Evolutionary conservation across 306 rosid species (phyloP).

Genomic region (Vachellia pachyceras): DNA sequence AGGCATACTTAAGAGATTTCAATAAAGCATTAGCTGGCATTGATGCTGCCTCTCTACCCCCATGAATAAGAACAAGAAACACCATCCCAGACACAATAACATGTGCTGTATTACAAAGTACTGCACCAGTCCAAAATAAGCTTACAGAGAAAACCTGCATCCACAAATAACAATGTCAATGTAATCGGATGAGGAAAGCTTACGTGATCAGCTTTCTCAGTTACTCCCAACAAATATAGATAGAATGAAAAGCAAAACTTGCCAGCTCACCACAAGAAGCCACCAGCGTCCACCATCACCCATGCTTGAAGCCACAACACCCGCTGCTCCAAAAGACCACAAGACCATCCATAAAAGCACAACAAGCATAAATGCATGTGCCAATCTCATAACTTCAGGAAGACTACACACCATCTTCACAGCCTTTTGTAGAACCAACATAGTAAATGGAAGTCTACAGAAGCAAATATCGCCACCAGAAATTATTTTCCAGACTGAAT

Average conservation of each 20-base stretch:
- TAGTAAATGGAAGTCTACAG: constrained; percentile 89
- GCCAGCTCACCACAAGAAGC: constrained; percentile 99
- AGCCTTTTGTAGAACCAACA: constrained; percentile 91
- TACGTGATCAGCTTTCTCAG: constrained; percentile 28
- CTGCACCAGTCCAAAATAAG: constrained; percentile 99
- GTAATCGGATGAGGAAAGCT: constrained; percentile 31
- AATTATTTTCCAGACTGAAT: constrained; percentile 19
- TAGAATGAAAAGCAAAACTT: constrained; percentile 78
- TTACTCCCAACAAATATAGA: constrained; percentile 33
- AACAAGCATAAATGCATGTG: constrained; percentile 78
- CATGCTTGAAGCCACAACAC: constrained; percentile 93
- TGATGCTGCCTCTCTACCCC: constrained; percentile 68
- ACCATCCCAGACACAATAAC: constrained; percentile 95
- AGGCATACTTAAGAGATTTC: constrained; percentile 74
- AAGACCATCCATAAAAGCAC: constrained; percentile 88
- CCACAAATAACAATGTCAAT: constrained; percentile 38
- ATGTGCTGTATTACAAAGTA: constrained; percentile 88
- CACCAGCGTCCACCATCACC: constrained; percentile 98
- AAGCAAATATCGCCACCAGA: constrained; percentile 35
- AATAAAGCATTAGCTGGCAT: constrained; percentile 67
- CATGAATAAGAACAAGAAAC: constrained; percentile 82
- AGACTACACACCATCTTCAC: constrained; percentile 93
- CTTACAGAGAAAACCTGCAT: constrained; percentile 90
- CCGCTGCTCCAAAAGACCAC: constrained; percentile 99
- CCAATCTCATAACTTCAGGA: constrained; percentile 82